Evolutionary conservation across 108 stramenopile genomes (phyloP).

Genomic region (Skeletonema costatum): DNA sequence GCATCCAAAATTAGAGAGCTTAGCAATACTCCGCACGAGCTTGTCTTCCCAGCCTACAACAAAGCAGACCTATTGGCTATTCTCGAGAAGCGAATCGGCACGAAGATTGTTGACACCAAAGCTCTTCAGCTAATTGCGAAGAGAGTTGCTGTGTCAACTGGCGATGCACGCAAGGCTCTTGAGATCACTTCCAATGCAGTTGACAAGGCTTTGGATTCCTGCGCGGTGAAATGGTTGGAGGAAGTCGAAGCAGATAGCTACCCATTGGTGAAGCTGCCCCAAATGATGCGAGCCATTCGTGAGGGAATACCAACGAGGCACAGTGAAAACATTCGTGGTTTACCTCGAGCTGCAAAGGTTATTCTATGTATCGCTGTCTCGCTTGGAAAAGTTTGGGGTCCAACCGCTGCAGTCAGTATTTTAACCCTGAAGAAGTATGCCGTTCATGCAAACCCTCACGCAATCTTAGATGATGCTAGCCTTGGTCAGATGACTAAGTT

Average conservation of each 20-base stretch:
- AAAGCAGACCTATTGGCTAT: slow-evolving; percentile 56
- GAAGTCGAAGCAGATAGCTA: slow-evolving; percentile 11
- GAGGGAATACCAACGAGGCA: slow-evolving; percentile 36
- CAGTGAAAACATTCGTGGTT: slow-evolving; percentile 46
- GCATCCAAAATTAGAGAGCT: slow-evolving; percentile 50
- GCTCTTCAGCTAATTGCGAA: slow-evolving; percentile 60
- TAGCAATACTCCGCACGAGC: slow-evolving; percentile 42
- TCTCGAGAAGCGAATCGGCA: slow-evolving; percentile 56
- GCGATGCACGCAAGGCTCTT: slow-evolving; percentile 69
- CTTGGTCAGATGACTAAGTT: slow-evolving; percentile 39
- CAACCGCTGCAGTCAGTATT: slow-evolving; percentile 37
- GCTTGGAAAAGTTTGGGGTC: slow-evolving; percentile 29
- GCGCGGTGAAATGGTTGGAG: slow-evolving; percentile 9
- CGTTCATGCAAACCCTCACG: slow-evolving; percentile 23
- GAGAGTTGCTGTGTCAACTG: slow-evolving; percentile 58
- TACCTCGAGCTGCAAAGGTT: slow-evolving; percentile 55
- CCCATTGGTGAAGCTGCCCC: slow-evolving; percentile 58
- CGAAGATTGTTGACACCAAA: slow-evolving; percentile 54
- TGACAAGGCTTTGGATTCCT: slow-evolving; percentile 5
- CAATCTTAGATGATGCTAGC: slow-evolving; percentile 17
- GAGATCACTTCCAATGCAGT: slow-evolving; percentile 57
- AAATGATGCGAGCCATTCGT: slow-evolving; percentile 62
- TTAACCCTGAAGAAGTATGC: slow-evolving; percentile 33
- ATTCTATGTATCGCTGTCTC: slow-evolving; percentile 58
- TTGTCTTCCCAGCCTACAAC: slow-evolving; percentile 63